Conservation (phyloP, 2,329 filamentous ascomycete species). For the Hypoxylon sp. region DNA sequence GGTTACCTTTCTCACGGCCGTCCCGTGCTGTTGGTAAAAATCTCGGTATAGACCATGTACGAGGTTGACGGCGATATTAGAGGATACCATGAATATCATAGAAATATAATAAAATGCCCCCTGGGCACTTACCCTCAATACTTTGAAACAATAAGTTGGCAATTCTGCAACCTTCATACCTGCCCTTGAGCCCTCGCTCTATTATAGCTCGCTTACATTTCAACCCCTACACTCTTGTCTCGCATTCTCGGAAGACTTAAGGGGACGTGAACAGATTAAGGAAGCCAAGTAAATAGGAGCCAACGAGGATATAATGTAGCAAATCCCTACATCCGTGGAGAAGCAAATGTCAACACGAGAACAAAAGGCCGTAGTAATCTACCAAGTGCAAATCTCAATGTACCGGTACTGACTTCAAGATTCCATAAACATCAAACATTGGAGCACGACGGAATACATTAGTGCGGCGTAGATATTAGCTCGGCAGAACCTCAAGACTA, state of each 20-base stretch:
- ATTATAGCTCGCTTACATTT: neutral
- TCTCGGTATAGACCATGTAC: conserved; percentile 16
- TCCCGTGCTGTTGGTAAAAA: neutral
- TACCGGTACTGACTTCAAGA: neutral
- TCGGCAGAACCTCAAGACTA: too few species aligned
- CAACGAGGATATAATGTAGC: too few species aligned
- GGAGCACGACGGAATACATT: neutral
- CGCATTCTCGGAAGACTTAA: too few species aligned
- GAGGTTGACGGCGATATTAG: neutral
- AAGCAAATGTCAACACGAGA: neutral
- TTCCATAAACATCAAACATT: neutral
- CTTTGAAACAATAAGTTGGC: neutral
- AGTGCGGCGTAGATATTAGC: neutral
- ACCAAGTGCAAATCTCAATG: neutral
- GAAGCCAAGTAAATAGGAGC: too few species aligned
- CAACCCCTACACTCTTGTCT: too few species aligned
- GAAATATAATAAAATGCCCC: conserved; percentile 27
- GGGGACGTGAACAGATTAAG: too few species aligned
- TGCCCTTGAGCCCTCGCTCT: too few species aligned
- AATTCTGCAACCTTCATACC: too few species aligned
- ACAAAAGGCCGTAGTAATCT: neutral
- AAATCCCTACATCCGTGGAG: too few species aligned
- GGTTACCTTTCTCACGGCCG: conserved; percentile 6
- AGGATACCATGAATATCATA: conserved; percentile 31
- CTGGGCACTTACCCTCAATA: neutral